phyloP scores from a whole-genome alignment of 805 yeast species.

The Yarrowia osloensis region DNA sequence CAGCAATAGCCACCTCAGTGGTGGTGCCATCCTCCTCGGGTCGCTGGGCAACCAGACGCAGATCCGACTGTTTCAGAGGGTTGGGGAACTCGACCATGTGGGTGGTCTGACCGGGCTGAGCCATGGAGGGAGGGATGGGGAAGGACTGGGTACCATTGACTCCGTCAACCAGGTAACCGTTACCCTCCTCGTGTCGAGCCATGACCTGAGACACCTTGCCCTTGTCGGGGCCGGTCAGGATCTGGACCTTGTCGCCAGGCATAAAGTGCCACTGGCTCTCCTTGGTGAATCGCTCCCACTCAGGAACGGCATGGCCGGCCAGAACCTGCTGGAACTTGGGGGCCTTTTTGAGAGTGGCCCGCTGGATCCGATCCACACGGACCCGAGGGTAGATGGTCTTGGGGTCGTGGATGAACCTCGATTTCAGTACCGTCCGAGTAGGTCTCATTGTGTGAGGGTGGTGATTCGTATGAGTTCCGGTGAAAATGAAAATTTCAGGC shows the following conservation, averaged over 20 bases:
- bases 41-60: constrained; percentile 78
- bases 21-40: constrained; percentile 62
- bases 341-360: constrained; percentile 32
- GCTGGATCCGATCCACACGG: constrained; percentile 35
- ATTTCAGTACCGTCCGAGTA: constrained; percentile 13
- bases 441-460: constrained; percentile 26
- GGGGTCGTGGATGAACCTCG: constrained; percentile 29
- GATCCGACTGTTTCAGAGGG: constrained; percentile 57
- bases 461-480: not conserved
- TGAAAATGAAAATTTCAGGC: constrained; percentile 18
- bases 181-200: constrained; percentile 59
- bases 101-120: constrained; percentile 71
- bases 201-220: constrained; percentile 75
- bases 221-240: constrained; percentile 65
- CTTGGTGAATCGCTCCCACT: constrained; percentile 45
- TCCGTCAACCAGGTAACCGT: constrained; percentile 64
- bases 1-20: constrained; percentile 77
- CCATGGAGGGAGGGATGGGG: constrained; percentile 69
- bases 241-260: constrained; percentile 76
- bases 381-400: constrained; percentile 32
- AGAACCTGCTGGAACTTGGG: constrained; percentile 37
- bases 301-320: constrained; percentile 39
- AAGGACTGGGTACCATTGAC: constrained; percentile 64
- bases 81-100: constrained; percentile 72
- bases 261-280: constrained; percentile 61